Evolutionary conservation across 495 filamentous ascomycete species (phyloP), one percentile per base, ranked within the genome.

Genomic region (Lichina pygmaea): DNA sequence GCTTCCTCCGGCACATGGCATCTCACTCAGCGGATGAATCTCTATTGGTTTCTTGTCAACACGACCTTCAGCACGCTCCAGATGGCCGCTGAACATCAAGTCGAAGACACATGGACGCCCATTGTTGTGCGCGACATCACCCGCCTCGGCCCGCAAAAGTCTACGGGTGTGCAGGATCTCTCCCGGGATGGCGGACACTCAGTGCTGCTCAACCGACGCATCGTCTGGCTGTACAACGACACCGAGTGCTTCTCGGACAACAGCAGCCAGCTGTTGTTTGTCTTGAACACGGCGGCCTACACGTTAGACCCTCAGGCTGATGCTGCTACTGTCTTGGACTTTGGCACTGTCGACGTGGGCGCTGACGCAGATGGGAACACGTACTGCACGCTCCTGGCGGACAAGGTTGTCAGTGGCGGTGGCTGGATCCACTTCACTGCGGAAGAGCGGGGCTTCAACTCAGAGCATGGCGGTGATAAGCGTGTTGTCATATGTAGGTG

Each of bases 151-250:
- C 42, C 54, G 13, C 54, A 56, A 46, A 40, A 51, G 9, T 51
- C 41, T 0, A 50, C 54, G 8, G 52, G 49, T 30, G 50, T 56
- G 8, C 46, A 41, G 8, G 13, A 48, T 15, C 44, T 56, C 9
- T 56, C 54, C 9, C 48, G 54, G 37, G 54, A 56, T 44, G 54
- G 54, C 13, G 54, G 54, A 13, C 53, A 55, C 31, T 53, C 54
- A 10, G 50, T 40, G 17, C 41, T 55, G 46, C 46, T 56, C 40
- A 50, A 51, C 41, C 48, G 41, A 10, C 47, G 51, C 30, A 53
- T 56, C 41, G 45, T 56, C 37, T 56, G 54, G 54, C 44, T 55
- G 8, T 56, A 56, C 44, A 53, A 56, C 37, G 54, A 56, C 41
- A 56, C 54, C 34, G 54, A 56, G 42, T 56, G 54, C 42, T 44